These are phyloP conservation scores for Cercophora sp. DNA, from an alignment of 495 filamentous ascomycete genomes.

Conservation along the genomic window DNA sequence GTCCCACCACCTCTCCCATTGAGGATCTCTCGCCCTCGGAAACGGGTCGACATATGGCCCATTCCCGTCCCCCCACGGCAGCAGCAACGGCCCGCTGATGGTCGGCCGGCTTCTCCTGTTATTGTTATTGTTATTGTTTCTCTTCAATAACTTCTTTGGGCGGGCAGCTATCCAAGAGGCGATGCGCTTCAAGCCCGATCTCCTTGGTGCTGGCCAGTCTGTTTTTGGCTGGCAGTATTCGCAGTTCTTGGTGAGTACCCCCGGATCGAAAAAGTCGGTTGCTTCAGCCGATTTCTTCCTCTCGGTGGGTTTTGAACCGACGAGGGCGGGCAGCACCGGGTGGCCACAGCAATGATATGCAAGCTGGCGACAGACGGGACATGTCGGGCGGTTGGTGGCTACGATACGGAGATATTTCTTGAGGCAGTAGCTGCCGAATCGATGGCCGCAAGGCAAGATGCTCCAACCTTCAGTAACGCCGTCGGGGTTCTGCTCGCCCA, in stretches of 20 bases:
- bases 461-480: constrained; percentile 40
- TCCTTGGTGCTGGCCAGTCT: no score
- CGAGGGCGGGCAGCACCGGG: constrained; percentile 29
- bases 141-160: no score
- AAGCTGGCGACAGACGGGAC: constrained; percentile 38
- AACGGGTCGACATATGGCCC: constrained; percentile 21
- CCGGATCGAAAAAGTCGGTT: no score
- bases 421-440: constrained; percentile 45
- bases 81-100: neutral
- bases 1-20: constrained; percentile 30
- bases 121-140: no score
- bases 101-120: no score
- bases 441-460: constrained; percentile 41
- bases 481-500: constrained; percentile 33
- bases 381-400: constrained; percentile 29
- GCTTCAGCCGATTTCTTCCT: neutral
- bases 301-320: no score
- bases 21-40: constrained; percentile 17
- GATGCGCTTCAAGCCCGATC: no score
- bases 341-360: constrained; percentile 40
- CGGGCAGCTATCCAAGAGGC: no score
- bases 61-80: constrained; percentile 3
- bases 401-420: constrained; percentile 41
- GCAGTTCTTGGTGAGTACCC: no score
- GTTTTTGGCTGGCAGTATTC: no score